Conservation (phyloP, 1,284 basidiomycete species). For the Rhodofomes roseus region DNA sequence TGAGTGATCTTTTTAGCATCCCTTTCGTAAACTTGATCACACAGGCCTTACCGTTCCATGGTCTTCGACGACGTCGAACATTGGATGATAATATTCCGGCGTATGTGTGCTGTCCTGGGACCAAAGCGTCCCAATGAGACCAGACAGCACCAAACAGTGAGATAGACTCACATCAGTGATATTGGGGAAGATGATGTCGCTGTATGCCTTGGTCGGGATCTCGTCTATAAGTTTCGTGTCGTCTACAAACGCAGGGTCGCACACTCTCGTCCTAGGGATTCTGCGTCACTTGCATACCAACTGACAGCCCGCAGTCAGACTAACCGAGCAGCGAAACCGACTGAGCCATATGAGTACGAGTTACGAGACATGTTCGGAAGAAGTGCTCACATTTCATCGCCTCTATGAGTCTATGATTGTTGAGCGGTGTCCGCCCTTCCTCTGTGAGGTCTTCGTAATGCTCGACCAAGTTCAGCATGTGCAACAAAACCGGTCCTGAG, state of each 20-base stretch:
- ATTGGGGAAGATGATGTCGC: conserved; percentile 55
- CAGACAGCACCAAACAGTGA: conserved; percentile 5
- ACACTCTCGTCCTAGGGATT: conserved; percentile 66
- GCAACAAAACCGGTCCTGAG: conserved; percentile 75
- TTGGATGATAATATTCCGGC: conserved; percentile 80
- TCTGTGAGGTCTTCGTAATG: conserved; percentile 50
- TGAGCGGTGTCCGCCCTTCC: conserved; percentile 50
- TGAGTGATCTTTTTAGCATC: conserved; percentile 24
- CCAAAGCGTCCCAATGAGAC: conserved; percentile 10
- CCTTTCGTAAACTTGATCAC: neutral
- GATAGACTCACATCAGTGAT: conserved; percentile 71
- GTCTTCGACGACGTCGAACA: conserved; percentile 73
- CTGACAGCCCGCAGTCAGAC: neutral
- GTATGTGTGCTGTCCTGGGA: conserved; percentile 73
- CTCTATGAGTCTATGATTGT: conserved; percentile 73
- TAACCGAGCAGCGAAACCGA: conserved; percentile 74
- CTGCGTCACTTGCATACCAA: neutral
- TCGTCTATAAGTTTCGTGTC: conserved; percentile 54
- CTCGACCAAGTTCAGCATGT: conserved; percentile 80
- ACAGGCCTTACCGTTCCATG: conserved; percentile 74
- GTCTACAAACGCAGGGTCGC: conserved; percentile 68
- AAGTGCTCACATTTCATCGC: conserved; percentile 63
- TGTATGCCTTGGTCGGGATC: conserved; percentile 73
- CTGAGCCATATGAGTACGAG: conserved; percentile 23
- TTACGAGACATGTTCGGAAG: neutral